Evolutionary conservation across 2,329 filamentous ascomycete genomes (phyloP), one percentile per base, ranked within the genome.

Genomic region (Huntiella omanensis): DNA sequence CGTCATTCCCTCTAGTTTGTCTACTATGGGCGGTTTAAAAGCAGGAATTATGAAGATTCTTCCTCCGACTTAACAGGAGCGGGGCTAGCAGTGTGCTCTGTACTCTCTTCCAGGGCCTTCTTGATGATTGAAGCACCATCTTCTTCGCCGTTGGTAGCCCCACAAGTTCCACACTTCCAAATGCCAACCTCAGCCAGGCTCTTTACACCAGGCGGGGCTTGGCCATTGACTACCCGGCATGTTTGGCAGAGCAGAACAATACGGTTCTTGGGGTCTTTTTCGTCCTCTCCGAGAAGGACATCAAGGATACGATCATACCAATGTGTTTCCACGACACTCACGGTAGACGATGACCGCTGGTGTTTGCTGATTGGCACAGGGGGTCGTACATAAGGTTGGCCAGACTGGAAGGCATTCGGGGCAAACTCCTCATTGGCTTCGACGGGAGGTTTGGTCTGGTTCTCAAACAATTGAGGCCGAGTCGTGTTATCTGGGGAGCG

Each of bases 221-320:
- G 91, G 0, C 92, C 91, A 58, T 98, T 98, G 41, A 98, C 87
- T 1, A 95, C 71, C 28, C 84, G 72, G 59, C 91, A 98, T 35
- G 72, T 68, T 32, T 67, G 62, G 62, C 91, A 98, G 47, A 98
- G 84, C 52, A 98, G 67, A 5, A 78, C 88, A 49, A 94, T 75
- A 13, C 91, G 77, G 60, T 96, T 96, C 65, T 86, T 92, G 2
- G 88, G 75, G 10, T 83, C 77, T 4, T 83, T 92, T 62, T 98
- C 91, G 56, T 98, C 91, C 57, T 98, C 91, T 43, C 91, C 91
- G 0, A 98, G 71, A 19, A 98, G 74, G 0, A 93, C 75, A 56
- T 98, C 91, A 48, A 98, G 68, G 45, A 98, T 77, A 47, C 88
- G 77, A 59, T 98, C 91, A 62, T 96, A 98, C 91, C 91, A 98